These are phyloP conservation scores for Cercophora newfieldiana DNA, from an alignment of 495 filamentous ascomycete species.

Conservation along the genomic window DNA sequence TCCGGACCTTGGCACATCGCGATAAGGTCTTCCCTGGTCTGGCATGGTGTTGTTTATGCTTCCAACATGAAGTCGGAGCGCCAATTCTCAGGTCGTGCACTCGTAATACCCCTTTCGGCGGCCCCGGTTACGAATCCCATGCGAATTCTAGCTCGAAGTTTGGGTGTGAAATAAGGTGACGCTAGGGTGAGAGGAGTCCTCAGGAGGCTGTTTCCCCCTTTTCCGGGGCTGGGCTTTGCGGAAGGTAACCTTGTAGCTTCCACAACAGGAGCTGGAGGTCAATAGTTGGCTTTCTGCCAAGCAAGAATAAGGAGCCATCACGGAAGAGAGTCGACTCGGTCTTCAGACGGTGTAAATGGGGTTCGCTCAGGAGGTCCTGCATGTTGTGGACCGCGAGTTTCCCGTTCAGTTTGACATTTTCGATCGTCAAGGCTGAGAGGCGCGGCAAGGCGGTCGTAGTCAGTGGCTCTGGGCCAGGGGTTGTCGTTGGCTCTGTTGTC, in stretches of 20 bases:
- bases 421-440: conserved; percentile 34
- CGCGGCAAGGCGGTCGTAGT: conserved; percentile 17
- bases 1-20: too few species aligned
- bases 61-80: too few species aligned
- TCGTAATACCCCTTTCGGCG: too few species aligned
- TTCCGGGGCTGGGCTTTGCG: not conserved
- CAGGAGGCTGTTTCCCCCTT: not conserved
- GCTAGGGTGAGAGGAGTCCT: not conserved
- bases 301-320: conserved; percentile 41
- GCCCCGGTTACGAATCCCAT: too few species aligned
- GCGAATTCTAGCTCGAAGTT: too few species aligned
- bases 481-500: conserved; percentile 5
- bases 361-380: conserved; percentile 40
- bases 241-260: conserved; percentile 62
- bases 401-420: conserved; percentile 19
- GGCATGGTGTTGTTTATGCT: too few species aligned
- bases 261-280: conserved; percentile 60
- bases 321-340: conserved; percentile 30
- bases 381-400: conserved; percentile 47
- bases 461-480: not conserved
- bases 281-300: conserved; percentile 47
- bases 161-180: too few species aligned
- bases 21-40: too few species aligned
- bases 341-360: conserved; percentile 33
- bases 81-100: too few species aligned